A percentile compares a stretch with the other conserved stretches of the same genome.
These are phyloP conservation scores for Pseudisothecium myosuroides DNA, from an alignment of 225 moss, liverwort and hornwort genomes.

Conservation along the genomic window DNA sequence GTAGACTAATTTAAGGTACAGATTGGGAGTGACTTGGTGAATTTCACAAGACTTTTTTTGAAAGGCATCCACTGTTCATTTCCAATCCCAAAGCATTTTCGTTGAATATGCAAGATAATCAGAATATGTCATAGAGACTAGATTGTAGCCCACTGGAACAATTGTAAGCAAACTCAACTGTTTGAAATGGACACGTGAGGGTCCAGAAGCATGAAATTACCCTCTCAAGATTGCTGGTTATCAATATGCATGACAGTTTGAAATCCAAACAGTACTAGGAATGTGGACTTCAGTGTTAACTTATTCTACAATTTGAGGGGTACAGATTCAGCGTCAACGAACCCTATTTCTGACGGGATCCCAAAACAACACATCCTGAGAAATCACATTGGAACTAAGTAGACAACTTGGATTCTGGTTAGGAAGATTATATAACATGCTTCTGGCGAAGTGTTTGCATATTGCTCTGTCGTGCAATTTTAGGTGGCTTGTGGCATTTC, in stretches of 20 bases:
- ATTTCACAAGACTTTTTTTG: neutral
- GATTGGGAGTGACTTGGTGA: too few relatives aligned
- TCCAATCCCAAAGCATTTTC: neutral
- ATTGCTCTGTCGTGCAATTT: neutral
- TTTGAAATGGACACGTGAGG: neutral
- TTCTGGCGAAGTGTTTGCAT: neutral
- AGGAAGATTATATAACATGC: too few relatives aligned
- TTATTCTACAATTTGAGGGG: neutral
- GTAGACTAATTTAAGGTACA: too few relatives aligned
- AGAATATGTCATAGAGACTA: neutral
- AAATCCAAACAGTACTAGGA: neutral
- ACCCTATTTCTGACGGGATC: neutral
- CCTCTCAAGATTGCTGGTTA: neutral
- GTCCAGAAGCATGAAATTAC: neutral
- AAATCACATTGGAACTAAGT: neutral
- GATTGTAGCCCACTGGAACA: too few relatives aligned
- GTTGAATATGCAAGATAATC: neutral
- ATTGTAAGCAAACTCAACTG: neutral
- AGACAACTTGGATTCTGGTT: neutral
- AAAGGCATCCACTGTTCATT: neutral
- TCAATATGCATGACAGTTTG: neutral
- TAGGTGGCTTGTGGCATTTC: neutral
- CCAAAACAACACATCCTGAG: neutral
- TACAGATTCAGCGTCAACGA: neutral
- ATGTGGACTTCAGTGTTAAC: neutral